phyloP scores from a whole-genome alignment of 441 rosid genomes.

The Aleurites moluccanus region DNA sequence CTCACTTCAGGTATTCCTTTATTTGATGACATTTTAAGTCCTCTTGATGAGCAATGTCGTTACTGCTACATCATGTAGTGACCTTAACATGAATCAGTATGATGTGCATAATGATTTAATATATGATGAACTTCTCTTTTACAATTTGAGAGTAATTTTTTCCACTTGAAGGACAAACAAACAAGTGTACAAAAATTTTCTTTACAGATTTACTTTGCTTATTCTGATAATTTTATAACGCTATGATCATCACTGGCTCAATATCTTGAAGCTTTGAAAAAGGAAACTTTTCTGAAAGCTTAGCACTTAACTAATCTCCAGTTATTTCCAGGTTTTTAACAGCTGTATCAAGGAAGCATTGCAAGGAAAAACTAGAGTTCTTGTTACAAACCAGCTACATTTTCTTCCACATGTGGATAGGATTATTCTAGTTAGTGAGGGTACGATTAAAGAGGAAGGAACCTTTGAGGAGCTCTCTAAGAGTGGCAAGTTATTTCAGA shows the following conservation, averaged over 20 bases:
- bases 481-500: conserved; percentile 69
- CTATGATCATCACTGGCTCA: conserved; percentile 3
- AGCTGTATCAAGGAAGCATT: conserved; percentile 82
- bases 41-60: not conserved
- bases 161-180: not conserved
- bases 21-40: too few species aligned
- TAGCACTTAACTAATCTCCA: conserved; percentile 27
- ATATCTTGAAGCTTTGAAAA: conserved; percentile 6
- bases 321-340: conserved; percentile 70
- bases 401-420: conserved; percentile 94
- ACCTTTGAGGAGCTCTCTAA: conserved; percentile 80
- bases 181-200: not conserved
- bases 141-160: not conserved
- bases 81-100: conserved; percentile 1
- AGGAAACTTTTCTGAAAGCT: conserved; percentile 5
- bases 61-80: not conserved
- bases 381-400: conserved; percentile 95
- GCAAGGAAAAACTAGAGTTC: conserved; percentile 83
- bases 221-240: not conserved
- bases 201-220: not conserved
- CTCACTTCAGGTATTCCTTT: not conserved
- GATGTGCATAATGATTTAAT: not conserved
- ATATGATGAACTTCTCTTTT: not conserved
- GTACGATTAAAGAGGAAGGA: conserved; percentile 86
- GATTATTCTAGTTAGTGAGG: conserved; percentile 69